Evolutionary conservation across 2,329 filamentous ascomycete genomes (phyloP).

Genomic region (Hymenoscyphus fraxineus): DNA sequence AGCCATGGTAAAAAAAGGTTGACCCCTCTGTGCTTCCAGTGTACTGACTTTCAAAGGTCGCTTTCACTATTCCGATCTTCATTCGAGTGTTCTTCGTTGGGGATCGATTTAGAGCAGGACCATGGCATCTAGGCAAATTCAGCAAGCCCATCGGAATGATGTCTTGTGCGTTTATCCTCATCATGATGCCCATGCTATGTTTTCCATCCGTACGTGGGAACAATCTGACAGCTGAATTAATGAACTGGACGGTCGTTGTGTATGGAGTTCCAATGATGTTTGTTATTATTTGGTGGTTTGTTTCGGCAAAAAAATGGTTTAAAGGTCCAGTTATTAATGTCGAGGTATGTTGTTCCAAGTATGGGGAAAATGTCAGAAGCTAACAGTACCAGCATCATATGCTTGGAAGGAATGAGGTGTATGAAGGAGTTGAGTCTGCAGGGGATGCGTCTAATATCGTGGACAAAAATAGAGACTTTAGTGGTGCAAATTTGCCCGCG

Average conservation of each 20-base stretch:
- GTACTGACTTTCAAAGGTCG: constrained; percentile 17
- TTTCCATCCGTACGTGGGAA: constrained; percentile 52
- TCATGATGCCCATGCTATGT: constrained; percentile 66
- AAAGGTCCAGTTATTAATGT: constrained; percentile 63
- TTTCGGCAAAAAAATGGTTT: constrained; percentile 62
- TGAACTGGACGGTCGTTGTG: constrained; percentile 65
- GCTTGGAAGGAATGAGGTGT: constrained; percentile 27
- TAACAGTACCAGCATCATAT: constrained; percentile 29
- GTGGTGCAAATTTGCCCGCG: constrained; percentile 15
- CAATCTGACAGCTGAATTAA: constrained; percentile 46
- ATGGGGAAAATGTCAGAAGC: constrained; percentile 10
- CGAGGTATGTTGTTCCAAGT: constrained; percentile 35
- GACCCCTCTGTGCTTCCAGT: not conserved
- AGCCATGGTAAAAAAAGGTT: constrained; percentile 47
- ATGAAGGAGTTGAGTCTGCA: constrained; percentile 25
- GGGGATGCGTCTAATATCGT: constrained; percentile 15
- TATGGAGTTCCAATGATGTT: constrained; percentile 58
- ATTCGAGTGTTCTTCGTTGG: constrained; percentile 57
- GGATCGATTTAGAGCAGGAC: constrained; percentile 57
- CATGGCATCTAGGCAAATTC: constrained; percentile 61
- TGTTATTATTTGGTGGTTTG: constrained; percentile 55
- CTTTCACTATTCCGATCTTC: constrained; percentile 53
- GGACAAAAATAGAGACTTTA: constrained; percentile 22
- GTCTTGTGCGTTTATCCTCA: constrained; percentile 53
- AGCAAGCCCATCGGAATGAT: constrained; percentile 52